These are phyloP conservation scores for Ceratobasidium sp. DNA, from an alignment of 1,284 basidiomycete species.

Conservation along the genomic window DNA sequence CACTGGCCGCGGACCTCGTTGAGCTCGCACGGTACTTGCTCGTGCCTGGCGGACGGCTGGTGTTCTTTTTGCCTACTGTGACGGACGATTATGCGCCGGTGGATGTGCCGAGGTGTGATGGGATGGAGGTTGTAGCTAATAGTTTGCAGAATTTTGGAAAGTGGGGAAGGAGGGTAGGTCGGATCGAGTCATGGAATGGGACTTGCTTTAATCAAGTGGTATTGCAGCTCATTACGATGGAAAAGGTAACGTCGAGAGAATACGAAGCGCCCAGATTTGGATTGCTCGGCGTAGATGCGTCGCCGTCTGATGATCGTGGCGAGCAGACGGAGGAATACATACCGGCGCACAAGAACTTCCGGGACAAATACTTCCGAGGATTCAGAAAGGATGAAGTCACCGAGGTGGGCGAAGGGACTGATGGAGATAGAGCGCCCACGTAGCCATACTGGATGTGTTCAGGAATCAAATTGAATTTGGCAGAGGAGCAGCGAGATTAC, in stretches of 20 bases:
- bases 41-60: constrained; percentile 88
- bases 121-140: constrained; percentile 90
- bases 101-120: constrained; percentile 85
- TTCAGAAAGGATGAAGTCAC: constrained; percentile 62
- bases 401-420: not conserved
- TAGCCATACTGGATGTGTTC: too few species aligned
- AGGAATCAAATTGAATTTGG: constrained; percentile 30
- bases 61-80: constrained; percentile 95
- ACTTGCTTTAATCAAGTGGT: not conserved
- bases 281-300: constrained; percentile 31
- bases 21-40: constrained; percentile 87
- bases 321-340: constrained; percentile 59
- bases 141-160: constrained; percentile 95
- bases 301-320: constrained; percentile 17
- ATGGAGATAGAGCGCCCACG: constrained; percentile 1
- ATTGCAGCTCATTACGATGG: constrained; percentile 87
- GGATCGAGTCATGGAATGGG: constrained; percentile 17
- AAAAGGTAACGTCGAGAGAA: constrained; percentile 71
- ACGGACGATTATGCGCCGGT: constrained; percentile 91
- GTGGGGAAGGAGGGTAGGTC: constrained; percentile 87
- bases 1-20: constrained; percentile 86
- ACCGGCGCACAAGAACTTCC: constrained; percentile 83
- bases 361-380: constrained; percentile 84
- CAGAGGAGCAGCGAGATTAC: constrained; percentile 4
- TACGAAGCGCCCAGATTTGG: constrained; percentile 70